A percentile compares a stretch with the other conserved stretches of the same genome.
Evolutionary conservation across 805 yeast genomes (phyloP).

Genomic region (Brettanomyces sp.): DNA sequence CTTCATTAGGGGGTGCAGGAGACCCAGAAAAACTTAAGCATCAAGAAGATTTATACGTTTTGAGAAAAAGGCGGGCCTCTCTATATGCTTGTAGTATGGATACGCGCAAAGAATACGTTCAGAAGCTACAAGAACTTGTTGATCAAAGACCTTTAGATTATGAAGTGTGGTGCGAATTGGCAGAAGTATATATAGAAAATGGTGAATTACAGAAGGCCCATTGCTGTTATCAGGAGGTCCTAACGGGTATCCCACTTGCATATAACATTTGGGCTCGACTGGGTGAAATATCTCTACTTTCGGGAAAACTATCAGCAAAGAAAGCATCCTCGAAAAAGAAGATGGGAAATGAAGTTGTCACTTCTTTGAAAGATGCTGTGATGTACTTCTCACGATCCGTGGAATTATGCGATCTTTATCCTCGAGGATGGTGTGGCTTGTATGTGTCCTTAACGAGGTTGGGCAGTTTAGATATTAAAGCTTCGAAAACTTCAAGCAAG

Average conservation of each 20-base stretch:
- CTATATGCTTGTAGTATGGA: constrained; percentile 17
- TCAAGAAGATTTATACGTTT: not conserved
- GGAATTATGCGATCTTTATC: constrained; percentile 63
- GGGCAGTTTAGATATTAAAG: constrained; percentile 1
- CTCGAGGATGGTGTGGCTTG: constrained; percentile 44
- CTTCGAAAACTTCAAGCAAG: constrained; percentile 7
- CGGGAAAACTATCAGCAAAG: constrained; percentile 4
- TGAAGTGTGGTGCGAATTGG: constrained; percentile 72
- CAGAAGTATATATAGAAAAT: constrained; percentile 45
- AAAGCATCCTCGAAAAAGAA: not conserved
- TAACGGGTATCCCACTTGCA: constrained; percentile 60
- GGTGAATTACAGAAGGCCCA: constrained; percentile 65
- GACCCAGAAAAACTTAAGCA: constrained; percentile 17
- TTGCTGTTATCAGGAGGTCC: constrained; percentile 59
- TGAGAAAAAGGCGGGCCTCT: constrained; percentile 9
- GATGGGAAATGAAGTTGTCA: not conserved
- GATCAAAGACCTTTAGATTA: constrained; percentile 66
- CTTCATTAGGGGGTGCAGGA: constrained; percentile 19
- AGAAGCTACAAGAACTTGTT: constrained; percentile 43
- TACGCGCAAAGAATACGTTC: constrained; percentile 35
- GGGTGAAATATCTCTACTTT: constrained; percentile 39
- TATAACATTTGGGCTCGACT: constrained; percentile 55
- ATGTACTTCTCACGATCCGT: constrained; percentile 38
- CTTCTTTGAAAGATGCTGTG: constrained; percentile 2
- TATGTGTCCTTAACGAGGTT: constrained; percentile 10